Evolutionary conservation across 306 rosid genomes (phyloP), one percentile per base, ranked within the genome.

Genomic region (Acacia melanoxylon): DNA sequence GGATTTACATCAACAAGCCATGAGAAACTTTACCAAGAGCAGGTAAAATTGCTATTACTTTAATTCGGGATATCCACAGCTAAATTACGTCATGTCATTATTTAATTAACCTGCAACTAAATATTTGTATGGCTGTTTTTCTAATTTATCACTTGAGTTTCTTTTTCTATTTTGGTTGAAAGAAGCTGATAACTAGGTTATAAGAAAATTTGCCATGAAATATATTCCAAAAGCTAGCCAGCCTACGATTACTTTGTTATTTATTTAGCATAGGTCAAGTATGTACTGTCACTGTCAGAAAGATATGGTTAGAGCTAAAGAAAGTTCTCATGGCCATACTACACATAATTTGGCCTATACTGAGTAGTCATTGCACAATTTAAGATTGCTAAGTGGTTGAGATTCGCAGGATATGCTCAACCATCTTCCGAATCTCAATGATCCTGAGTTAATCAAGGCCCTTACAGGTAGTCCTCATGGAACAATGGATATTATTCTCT

Each of bases 381-480:
- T 33, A 6, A 33, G 5, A 33, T 33, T 33, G 37, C 37, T 33
- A 4, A 33, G 37, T 33, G 37, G 37, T 48, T 33, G 14, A 33
- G 65, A 78, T 74, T 78, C 68, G 61, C 90, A 91, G 94, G 91
- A 91, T 33, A 86, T 89, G 51, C 81, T 91, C 91, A 89, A 87
- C 85, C 87, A 86, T 45, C 92, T 89, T 79, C 92, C 92, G 27
- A 89, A 87, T 83, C 89, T 86, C 61, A 91, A 89, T 19, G 89
- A 87, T 41, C 46, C 87, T 0, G 91, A 91, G 73, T 81, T 91
- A 77, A 76, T 89, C 48, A 91, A 91, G 87, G 81, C 88, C 31
- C 89, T 89, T 81, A 76, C 91, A 78, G 94, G 92, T 87, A 78
- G 54, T 12, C 19, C 58, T 20, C 40, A n/a, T 66, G 20, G 29